Percentiles rank a stretch among this genome's conserved stretches.
Conservation (phyloP, 768 basidiomycete species). For the Royoungia palumana region DNA sequence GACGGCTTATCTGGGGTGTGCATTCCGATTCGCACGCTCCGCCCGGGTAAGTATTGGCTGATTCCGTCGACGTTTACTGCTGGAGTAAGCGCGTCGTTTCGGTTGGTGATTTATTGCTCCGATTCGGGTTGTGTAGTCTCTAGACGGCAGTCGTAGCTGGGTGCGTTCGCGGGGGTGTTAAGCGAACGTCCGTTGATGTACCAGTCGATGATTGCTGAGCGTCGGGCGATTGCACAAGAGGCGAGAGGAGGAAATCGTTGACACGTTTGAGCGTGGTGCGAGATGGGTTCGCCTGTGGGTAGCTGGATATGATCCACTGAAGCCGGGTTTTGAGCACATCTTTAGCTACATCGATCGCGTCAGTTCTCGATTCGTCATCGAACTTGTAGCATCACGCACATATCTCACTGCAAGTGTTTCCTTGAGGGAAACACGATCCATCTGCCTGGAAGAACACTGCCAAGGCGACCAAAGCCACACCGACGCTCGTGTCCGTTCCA, state of each 20-base stretch:
- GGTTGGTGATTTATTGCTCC: conserved; percentile 58
- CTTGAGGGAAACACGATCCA: conserved; percentile 33
- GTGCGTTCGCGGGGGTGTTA: no score
- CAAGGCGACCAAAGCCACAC: conserved; percentile 57
- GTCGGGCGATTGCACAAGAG: conserved; percentile 1
- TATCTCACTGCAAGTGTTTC: conserved; percentile 4
- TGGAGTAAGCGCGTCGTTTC: conserved; percentile 54
- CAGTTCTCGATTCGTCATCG: neutral
- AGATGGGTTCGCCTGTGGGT: conserved; percentile 78
- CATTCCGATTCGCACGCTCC: conserved; percentile 49
- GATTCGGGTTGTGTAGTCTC: conserved; percentile 26
- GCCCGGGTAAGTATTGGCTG: conserved; percentile 62
- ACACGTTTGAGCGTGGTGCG: conserved; percentile 75
- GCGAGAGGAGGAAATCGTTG: conserved; percentile 68
- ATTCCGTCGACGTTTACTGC: conserved; percentile 74
- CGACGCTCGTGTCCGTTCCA: conserved; percentile 62
- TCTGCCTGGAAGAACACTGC: conserved; percentile 55
- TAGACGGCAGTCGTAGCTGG: neutral
- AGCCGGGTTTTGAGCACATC: conserved; percentile 64
- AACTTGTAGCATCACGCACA: conserved; percentile 18
- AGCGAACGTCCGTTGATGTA: no score
- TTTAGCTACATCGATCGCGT: conserved; percentile 42
- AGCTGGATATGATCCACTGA: conserved; percentile 81
- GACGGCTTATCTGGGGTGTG: conserved; percentile 72
- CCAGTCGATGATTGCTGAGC: no score